Percentiles rank a stretch among this genome's conserved stretches.
phyloP scores from a whole-genome alignment of 192 early-diverging fungal species.

The Backusella macrospora region DNA sequence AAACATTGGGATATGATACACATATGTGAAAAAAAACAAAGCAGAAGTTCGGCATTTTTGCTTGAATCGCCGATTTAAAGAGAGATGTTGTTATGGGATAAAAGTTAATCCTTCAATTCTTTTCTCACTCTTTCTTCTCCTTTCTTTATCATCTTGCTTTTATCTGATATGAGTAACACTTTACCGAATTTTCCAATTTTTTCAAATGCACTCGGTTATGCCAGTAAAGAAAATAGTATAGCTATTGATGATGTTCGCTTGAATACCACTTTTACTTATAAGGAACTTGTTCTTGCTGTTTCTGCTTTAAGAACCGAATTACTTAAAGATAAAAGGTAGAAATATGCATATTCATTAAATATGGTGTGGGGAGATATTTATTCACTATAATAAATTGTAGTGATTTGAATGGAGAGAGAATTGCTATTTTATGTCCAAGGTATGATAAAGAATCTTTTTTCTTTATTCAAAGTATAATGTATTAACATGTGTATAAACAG shows the following conservation, averaged over 20 bases:
- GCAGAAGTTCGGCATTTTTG: not conserved
- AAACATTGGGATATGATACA: not conserved
- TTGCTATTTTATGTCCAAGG: conserved; percentile 50
- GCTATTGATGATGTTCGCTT: conserved; percentile 41
- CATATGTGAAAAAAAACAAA: not conserved
- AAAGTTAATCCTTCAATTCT: conserved; percentile 4
- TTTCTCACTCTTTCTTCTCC: conserved; percentile 13
- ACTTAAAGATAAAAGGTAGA: conserved; percentile 31
- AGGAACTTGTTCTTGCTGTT: conserved; percentile 35
- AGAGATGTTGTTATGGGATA: not conserved
- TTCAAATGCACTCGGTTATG: conserved; percentile 34
- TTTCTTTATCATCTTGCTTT: conserved; percentile 11
- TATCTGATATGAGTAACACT: conserved; percentile 1
- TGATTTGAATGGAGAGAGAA: conserved; percentile 34
- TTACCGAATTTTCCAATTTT: conserved; percentile 45
- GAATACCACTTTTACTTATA: conserved; percentile 32
- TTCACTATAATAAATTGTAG: conserved; percentile 9
- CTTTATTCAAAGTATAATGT: not conserved
- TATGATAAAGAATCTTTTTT: not conserved
- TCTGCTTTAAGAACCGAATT: conserved; percentile 28
- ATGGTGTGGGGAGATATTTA: not conserved
- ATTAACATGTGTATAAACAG: conserved; percentile 52
- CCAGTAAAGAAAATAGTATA: conserved; percentile 17
- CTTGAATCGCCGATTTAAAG: conserved; percentile 7
- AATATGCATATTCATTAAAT: not conserved